Conservation (phyloP, 2,329 filamentous ascomycete species). For the Beauveria sp. region DNA sequence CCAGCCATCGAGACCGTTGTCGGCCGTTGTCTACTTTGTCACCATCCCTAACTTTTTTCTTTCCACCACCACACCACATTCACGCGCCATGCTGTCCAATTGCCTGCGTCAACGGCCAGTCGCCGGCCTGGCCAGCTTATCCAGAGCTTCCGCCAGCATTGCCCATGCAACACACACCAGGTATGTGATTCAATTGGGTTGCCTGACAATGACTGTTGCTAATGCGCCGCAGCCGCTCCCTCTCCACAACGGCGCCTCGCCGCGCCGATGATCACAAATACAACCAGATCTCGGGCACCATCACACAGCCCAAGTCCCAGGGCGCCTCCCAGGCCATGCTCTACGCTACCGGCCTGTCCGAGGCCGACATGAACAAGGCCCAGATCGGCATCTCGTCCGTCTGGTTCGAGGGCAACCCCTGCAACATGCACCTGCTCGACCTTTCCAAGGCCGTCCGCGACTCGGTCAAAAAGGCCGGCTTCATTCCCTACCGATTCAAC, state of each 20-base stretch:
- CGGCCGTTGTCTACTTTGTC: conserved; percentile 11
- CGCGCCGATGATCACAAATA: conserved; percentile 47
- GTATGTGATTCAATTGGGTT: conserved; percentile 16
- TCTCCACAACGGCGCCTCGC: conserved; percentile 43
- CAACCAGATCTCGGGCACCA: conserved; percentile 75
- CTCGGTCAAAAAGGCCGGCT: conserved; percentile 59
- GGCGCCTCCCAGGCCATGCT: conserved; percentile 98
- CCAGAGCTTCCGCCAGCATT: conserved; percentile 17
- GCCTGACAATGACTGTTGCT: not conserved
- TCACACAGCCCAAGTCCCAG: conserved; percentile 97
- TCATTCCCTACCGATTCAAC: conserved; percentile 97
- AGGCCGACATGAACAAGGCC: conserved; percentile 88
- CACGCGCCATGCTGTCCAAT: conserved; percentile 20
- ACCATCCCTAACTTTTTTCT: conserved; percentile 11
- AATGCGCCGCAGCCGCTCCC: conserved; percentile 34
- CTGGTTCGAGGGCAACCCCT: conserved; percentile 97
- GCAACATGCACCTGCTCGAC: conserved; percentile 97
- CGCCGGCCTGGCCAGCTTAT: conserved; percentile 17
- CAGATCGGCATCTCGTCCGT: conserved; percentile 97
- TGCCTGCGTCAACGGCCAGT: conserved; percentile 21
- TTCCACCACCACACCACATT: conserved; percentile 11
- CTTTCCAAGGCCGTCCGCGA: conserved; percentile 68
- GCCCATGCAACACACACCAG: conserved; percentile 18
- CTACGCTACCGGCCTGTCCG: conserved; percentile 83
- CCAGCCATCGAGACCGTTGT: conserved; percentile 19